Evolutionary conservation across 352 stramenopile species (phyloP).

Genomic region (Phytophthora brassicae): DNA sequence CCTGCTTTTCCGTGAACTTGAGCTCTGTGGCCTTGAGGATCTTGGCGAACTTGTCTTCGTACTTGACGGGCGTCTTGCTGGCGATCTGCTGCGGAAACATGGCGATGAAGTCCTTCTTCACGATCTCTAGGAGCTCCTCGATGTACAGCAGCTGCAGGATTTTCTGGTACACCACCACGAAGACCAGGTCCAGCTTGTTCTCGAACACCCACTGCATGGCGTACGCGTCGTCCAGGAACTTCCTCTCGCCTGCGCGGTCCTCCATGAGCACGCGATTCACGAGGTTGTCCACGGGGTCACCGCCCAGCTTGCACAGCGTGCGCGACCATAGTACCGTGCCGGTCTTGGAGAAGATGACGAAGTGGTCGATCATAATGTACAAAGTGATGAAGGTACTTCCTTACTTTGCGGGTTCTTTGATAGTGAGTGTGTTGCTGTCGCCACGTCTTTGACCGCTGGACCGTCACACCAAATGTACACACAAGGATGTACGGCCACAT

Average conservation of each 20-base stretch:
- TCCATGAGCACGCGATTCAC: constrained; percentile 91
- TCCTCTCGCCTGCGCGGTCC: constrained; percentile 83
- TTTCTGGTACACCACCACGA: constrained; percentile 92
- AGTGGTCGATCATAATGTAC: constrained; percentile 90
- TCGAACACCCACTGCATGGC: constrained; percentile 91
- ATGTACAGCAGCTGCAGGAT: constrained; percentile 91
- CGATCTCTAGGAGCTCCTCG: constrained; percentile 88
- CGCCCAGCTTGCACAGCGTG: constrained; percentile 83
- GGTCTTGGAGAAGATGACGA: constrained; percentile 91
- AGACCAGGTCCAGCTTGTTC: constrained; percentile 92
- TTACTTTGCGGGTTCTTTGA: not conserved
- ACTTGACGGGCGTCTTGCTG: constrained; percentile 70
- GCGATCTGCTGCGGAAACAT: constrained; percentile 78
- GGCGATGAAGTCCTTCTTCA: constrained; percentile 84
- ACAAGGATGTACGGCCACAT: not conserved
- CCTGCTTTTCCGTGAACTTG: constrained; percentile 65
- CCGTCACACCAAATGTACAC: constrained; percentile 21
- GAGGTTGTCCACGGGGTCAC: constrained; percentile 86
- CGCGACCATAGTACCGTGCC: constrained; percentile 90
- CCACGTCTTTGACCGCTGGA: constrained; percentile 14
- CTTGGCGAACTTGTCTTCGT: constrained; percentile 80
- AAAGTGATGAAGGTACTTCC: not conserved
- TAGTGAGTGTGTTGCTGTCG: constrained; percentile 8
- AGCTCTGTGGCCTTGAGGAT: constrained; percentile 76
- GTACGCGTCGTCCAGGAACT: constrained; percentile 86